Percentiles rank a stretch among this genome's conserved stretches.
Conservation (phyloP, 2,329 filamentous ascomycete genomes). For the Clonostachys byssicola region DNA sequence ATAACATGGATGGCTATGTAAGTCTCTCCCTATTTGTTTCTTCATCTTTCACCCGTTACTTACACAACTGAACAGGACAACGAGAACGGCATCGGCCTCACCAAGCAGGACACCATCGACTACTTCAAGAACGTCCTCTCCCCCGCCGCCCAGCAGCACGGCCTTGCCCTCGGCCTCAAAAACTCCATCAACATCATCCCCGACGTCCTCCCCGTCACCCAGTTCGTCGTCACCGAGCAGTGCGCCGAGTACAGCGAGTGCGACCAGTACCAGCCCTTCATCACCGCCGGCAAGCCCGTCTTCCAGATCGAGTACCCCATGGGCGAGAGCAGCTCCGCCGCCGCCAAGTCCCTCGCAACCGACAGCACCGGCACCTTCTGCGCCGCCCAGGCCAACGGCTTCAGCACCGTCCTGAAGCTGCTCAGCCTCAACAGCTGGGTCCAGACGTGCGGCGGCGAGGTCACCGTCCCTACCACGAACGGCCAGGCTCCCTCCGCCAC, state of each 20-base stretch:
- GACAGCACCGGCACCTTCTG: too few relatives aligned
- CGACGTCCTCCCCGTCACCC: constrained; percentile 14
- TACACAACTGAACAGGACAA: constrained; percentile 12
- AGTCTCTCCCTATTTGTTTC: neutral
- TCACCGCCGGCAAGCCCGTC: constrained; percentile 20
- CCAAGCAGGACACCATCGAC: constrained; percentile 15
- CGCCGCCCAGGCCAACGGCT: constrained; percentile 11
- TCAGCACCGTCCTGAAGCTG: too few relatives aligned
- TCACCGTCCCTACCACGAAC: too few relatives aligned
- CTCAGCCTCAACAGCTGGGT: too few relatives aligned
- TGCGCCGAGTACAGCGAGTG: constrained; percentile 23
- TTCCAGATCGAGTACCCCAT: constrained; percentile 26
- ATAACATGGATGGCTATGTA: constrained; percentile 24
- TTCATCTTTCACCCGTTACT: neutral
- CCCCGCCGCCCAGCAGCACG: constrained; percentile 12
- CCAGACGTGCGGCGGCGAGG: too few relatives aligned
- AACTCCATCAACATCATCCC: constrained; percentile 19
- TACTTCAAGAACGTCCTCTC: constrained; percentile 22
- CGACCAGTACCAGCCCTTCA: constrained; percentile 18
- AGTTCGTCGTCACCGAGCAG: constrained; percentile 29
- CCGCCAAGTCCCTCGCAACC: too few relatives aligned
- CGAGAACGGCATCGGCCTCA: constrained; percentile 19
- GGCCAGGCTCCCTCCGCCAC: too few relatives aligned
- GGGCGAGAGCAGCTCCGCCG: constrained; percentile 21
- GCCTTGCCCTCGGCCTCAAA: constrained; percentile 25